Percentiles rank a stretch among this genome's conserved stretches.
Conservation (phyloP, 257 asterid species). For the Echites panduratus region DNA sequence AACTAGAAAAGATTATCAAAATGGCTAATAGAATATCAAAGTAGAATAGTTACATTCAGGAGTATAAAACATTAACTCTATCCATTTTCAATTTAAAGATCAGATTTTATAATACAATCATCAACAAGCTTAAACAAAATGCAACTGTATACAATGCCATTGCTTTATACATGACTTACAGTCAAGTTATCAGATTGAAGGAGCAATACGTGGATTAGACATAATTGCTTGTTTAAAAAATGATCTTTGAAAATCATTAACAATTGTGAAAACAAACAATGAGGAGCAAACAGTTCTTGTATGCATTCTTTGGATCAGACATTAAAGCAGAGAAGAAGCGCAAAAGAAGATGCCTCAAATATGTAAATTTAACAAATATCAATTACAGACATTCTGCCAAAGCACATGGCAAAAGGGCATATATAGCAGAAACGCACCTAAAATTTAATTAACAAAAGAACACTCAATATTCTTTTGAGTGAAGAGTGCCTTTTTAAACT, state of each 20-base stretch:
- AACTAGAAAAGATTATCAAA: slow-evolving; percentile 12
- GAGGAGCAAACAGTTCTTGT: not conserved
- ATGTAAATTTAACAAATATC: not conserved
- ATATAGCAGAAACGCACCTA: not conserved
- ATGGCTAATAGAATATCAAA: slow-evolving; percentile 7
- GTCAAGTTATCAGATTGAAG: not conserved
- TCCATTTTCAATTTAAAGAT: not conserved
- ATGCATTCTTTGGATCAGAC: not conserved
- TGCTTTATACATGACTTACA: not conserved
- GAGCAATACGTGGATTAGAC: not conserved
- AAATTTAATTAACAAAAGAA: not conserved
- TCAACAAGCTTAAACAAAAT: not conserved
- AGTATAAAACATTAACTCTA: not conserved
- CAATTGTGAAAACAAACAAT: not conserved
- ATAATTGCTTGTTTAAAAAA: not conserved
- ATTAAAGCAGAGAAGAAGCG: not conserved
- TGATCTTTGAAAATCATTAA: not conserved
- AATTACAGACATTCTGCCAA: not conserved
- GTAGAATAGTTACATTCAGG: not conserved
- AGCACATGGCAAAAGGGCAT: not conserved
- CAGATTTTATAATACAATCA: not conserved
- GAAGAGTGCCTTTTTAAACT: not conserved
- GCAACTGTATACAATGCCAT: not conserved
- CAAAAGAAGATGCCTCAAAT: not conserved
- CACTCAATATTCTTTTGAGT: not conserved